phyloP scores from a whole-genome alignment of 2,329 filamentous ascomycete genomes.

The Epichloe aotearoae region DNA sequence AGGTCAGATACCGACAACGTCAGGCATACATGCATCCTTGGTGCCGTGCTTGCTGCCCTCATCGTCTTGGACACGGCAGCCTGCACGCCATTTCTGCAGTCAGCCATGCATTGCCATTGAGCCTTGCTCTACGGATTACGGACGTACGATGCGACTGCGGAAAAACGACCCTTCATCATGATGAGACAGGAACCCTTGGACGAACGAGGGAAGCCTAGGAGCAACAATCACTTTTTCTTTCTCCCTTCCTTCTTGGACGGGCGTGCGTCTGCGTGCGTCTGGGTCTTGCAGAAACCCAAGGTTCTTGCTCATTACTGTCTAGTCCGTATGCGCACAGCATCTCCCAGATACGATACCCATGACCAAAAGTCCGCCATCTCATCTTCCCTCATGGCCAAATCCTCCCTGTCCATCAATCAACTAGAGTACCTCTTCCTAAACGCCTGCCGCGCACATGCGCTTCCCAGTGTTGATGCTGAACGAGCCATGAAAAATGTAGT shows the following conservation, averaged over 20 bases:
- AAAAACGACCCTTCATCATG: background rate
- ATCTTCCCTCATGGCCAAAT: too few relatives aligned
- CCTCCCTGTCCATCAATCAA: background rate
- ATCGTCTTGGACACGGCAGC: background rate
- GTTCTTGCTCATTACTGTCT: too few relatives aligned
- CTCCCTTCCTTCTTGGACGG: too few relatives aligned
- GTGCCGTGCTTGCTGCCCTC: background rate
- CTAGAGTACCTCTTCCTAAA: background rate
- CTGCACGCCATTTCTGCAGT: slow-evolving; percentile 4
- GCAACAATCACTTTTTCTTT: too few relatives aligned
- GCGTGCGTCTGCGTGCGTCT: too few relatives aligned
- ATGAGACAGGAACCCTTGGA: background rate
- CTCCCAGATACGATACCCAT: too few relatives aligned
- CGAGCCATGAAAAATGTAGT: background rate
- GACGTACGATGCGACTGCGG: background rate
- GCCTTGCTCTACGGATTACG: background rate
- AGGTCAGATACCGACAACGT: background rate
- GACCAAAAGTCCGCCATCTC: too few relatives aligned
- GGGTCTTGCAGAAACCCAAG: too few relatives aligned
- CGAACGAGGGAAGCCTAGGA: too few relatives aligned
- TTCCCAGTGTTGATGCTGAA: background rate
- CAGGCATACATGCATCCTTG: background rate
- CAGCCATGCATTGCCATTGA: background rate
- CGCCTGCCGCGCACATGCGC: background rate
- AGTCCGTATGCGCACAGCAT: too few relatives aligned